Evolutionary conservation across 1,284 basidiomycete genomes (phyloP), one percentile per base, ranked within the genome.

Genomic region (Porodaedalea pini): DNA sequence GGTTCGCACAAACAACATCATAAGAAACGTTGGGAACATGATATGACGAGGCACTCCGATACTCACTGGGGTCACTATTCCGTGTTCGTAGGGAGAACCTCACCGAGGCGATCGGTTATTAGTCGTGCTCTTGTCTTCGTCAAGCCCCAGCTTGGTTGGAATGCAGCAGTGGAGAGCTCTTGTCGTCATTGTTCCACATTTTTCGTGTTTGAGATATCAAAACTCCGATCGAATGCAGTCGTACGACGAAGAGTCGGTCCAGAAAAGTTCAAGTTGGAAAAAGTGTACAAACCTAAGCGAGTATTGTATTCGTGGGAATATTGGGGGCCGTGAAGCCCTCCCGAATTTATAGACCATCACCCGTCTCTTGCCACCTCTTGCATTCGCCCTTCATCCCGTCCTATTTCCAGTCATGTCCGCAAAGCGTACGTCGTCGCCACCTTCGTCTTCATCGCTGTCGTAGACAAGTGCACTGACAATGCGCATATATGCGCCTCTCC

Each of bases 351-450:
- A 51, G 47, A n/a, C 48, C 48, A 51, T 43, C 55, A 7, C 15
- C 34, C 34, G 13, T 48, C 53, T 43, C 53, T 47, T 48, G 10
- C 51, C n/a, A 23, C 41, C 25, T 23, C 41, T 44, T 21, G 29
- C 29, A 13, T 36, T 37, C 29, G 41, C 53, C 43, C 53, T 21
- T 23, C 23, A 23, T 8, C 23, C 21, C 21, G 34, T 23, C 32
- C 31, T 43, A 23, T 39, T 21, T 39, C 37, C 29, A 34, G 23
- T 21, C 27, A 60, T 60, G 59, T 60, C 59, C 34, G 59, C 59
- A 51, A 60, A 60, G 39, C 59, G 59, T 60, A 39, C 31, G 59
- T 57, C 11, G 1, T 19, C 15, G 8, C 34, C n/a, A 8, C 41
- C 8, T 25, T 10, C 36, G 19, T 55, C 10, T 34, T 19, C 34